phyloP scores from a whole-genome alignment of 768 basidiomycete genomes.

The Panellus pusillus region DNA sequence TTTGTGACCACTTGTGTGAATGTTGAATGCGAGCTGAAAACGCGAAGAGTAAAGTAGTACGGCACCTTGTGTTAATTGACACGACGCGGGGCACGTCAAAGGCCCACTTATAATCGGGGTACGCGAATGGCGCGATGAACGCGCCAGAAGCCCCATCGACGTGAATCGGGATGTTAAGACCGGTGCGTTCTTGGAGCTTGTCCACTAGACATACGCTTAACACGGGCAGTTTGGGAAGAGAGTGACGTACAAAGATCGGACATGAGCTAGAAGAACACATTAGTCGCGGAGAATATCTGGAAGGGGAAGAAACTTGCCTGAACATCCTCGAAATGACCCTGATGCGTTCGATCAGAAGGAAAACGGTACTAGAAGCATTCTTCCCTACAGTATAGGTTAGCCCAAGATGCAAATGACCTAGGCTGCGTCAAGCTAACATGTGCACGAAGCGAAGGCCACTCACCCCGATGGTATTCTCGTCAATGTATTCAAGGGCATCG shows the following conservation, averaged over 20 bases:
- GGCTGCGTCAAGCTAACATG: neutral
- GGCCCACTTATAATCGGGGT: conserved; percentile 56
- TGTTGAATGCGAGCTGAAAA: conserved; percentile 33
- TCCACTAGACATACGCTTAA: conserved; percentile 40
- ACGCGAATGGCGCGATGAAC: conserved; percentile 64
- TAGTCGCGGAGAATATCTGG: too few relatives aligned
- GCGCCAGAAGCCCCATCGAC: conserved; percentile 67
- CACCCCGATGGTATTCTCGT: conserved; percentile 69
- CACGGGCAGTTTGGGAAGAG: neutral
- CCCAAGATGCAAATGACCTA: conserved; percentile 35
- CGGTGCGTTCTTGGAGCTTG: conserved; percentile 53
- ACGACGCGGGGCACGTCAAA: conserved; percentile 41
- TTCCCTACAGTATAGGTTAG: too few relatives aligned
- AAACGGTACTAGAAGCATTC: conserved; percentile 28
- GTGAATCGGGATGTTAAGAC: conserved; percentile 62
- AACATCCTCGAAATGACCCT: conserved; percentile 56
- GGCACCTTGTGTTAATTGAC: conserved; percentile 14
- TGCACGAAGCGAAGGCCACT: neutral
- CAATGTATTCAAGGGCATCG: conserved; percentile 57
- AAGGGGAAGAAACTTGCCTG: neutral
- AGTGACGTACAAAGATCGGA: conserved; percentile 41
- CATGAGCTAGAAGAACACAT: conserved; percentile 39
- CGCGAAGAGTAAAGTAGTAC: too few relatives aligned
- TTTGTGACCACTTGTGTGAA: conserved; percentile 50
- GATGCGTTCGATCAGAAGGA: conserved; percentile 52